Evolutionary conservation across 2,329 filamentous ascomycete species (phyloP).

Genomic region (Proliferodiscus dingleyae): DNA sequence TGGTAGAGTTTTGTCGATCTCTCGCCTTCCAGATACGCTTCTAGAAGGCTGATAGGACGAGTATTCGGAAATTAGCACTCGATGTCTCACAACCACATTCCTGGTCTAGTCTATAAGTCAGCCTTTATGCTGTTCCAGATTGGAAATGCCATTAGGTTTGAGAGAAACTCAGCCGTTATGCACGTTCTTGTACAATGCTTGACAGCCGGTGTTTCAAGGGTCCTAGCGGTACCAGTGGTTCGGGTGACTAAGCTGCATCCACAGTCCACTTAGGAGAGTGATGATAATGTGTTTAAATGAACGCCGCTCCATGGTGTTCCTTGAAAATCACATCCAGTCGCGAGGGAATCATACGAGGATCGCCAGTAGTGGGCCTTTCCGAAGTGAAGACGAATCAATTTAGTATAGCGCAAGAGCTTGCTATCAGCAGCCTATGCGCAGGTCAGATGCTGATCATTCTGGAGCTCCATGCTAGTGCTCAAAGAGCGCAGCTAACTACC

Average conservation of each 20-base stretch:
- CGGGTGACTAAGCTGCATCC: background rate
- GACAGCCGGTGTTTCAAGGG: background rate
- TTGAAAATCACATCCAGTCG: too few relatives aligned
- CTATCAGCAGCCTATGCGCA: background rate
- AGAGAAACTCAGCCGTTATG: background rate
- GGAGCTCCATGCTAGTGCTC: background rate
- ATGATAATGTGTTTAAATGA: background rate
- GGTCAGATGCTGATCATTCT: background rate
- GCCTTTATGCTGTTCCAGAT: background rate
- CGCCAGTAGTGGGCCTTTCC: too few relatives aligned
- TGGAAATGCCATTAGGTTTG: background rate
- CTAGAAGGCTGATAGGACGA: background rate
- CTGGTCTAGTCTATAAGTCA: background rate
- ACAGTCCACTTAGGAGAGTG: background rate
- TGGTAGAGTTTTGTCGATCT: background rate
- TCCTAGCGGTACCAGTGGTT: too few relatives aligned
- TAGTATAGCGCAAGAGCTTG: too few relatives aligned
- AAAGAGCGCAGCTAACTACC: background rate
- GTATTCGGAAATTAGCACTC: background rate
- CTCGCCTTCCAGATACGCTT: background rate
- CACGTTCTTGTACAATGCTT: background rate
- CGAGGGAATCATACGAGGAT: too few relatives aligned
- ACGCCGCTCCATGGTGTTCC: too few relatives aligned
- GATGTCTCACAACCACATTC: background rate
- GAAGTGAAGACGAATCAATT: background rate